Percentiles rank a stretch among this genome's conserved stretches.
Conservation (phyloP, 306 rosid species). For the Cicer arietinum region DNA sequence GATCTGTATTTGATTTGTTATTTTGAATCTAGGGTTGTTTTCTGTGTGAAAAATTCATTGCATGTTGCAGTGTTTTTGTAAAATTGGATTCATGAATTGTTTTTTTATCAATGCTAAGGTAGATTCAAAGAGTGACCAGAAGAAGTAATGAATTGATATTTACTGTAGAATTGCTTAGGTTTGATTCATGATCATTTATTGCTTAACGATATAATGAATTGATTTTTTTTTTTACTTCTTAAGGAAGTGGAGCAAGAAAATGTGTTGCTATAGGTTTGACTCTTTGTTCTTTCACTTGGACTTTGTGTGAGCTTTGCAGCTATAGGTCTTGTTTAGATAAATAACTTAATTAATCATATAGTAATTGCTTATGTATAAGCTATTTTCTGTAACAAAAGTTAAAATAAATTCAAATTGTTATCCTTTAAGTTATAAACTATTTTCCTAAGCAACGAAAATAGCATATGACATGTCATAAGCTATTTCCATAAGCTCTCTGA, state of each 20-base stretch:
- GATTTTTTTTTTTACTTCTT: neutral
- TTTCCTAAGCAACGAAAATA: no score
- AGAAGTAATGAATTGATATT: neutral
- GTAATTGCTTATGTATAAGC: no score
- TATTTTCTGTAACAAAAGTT: no score
- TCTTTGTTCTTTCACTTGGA: slow-evolving; percentile 2
- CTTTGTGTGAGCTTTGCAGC: neutral
- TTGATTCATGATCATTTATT: neutral
- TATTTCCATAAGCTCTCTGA: no score
- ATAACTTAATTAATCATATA: no score
- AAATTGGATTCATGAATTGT: neutral
- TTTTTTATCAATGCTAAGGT: slow-evolving; percentile 15
- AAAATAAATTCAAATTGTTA: no score
- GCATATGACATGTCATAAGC: no score
- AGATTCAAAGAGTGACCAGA: neutral
- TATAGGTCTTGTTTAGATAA: neutral
- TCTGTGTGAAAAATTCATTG: slow-evolving; percentile 32
- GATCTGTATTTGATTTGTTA: slow-evolving; percentile 46
- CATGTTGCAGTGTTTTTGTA: slow-evolving; percentile 29
- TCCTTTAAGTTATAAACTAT: no score
- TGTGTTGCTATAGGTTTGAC: neutral
- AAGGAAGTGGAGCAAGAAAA: neutral
- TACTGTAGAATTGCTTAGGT: neutral
- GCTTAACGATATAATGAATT: slow-evolving; percentile 1
- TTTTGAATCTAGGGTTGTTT: slow-evolving; percentile 32